These are phyloP conservation scores for Musa itinerans DNA, from an alignment of 176 grass and related monocot species.

Conservation along the genomic window DNA sequence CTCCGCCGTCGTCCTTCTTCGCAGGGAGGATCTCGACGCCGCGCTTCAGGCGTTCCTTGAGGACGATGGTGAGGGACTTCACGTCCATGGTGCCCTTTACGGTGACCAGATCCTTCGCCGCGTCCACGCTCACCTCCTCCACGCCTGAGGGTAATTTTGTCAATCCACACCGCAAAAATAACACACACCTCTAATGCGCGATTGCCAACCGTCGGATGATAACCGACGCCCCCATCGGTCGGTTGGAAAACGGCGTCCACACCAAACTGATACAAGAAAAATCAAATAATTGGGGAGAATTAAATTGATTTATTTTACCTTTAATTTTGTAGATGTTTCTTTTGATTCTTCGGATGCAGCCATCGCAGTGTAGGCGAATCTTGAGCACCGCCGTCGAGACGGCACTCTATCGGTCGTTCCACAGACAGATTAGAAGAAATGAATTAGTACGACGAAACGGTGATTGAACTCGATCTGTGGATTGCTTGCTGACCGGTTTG, in stretches of 20 bases:
- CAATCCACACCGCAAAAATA: not conserved
- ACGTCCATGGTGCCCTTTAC: slow-evolving; percentile 81
- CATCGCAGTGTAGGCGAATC: slow-evolving; percentile 88
- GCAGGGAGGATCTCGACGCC: slow-evolving; percentile 45
- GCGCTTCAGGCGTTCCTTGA: slow-evolving; percentile 60
- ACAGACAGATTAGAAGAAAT: too few species aligned
- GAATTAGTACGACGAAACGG: too few species aligned
- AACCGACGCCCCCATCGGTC: too few species aligned
- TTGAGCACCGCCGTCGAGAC: slow-evolving; percentile 79
- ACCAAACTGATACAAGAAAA: too few species aligned
- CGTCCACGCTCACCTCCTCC: slow-evolving; percentile 56
- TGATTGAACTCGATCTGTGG: not conserved
- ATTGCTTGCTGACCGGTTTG: slow-evolving; percentile 43
- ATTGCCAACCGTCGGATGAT: not conserved
- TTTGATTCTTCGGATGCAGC: slow-evolving; percentile 73
- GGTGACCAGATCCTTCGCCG: slow-evolving; percentile 62
- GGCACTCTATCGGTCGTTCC: not conserved
- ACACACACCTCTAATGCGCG: too few species aligned
- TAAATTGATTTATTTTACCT: slow-evolving; percentile 24
- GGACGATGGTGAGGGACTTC: slow-evolving; percentile 38
- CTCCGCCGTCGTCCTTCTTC: slow-evolving; percentile 30
- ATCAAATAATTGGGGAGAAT: not conserved
- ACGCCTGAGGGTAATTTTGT: slow-evolving; percentile 32
- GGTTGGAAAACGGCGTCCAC: not conserved
- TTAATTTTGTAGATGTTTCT: slow-evolving; percentile 62